Conservation (phyloP, 2,329 filamentous ascomycete genomes). For the Penicillium hordei region DNA sequence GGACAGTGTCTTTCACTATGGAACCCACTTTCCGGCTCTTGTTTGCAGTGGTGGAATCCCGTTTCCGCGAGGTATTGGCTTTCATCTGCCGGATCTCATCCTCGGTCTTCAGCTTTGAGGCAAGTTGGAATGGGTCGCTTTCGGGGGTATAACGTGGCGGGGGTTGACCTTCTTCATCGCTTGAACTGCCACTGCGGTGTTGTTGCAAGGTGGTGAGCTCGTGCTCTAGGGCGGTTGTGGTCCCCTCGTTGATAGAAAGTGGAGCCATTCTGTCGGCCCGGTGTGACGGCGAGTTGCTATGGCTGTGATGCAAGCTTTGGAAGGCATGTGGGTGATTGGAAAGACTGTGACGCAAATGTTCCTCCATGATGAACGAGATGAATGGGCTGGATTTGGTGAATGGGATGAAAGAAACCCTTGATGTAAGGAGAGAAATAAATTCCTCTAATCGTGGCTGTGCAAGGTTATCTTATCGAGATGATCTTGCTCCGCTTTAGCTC, state of each 20-base stretch:
- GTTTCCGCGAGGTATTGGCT: constrained; percentile 77
- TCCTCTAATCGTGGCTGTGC: not conserved
- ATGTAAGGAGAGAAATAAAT: constrained; percentile 8
- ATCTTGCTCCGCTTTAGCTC: not conserved
- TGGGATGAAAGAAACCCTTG: not conserved
- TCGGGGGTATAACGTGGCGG: constrained; percentile 60
- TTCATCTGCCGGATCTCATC: constrained; percentile 74
- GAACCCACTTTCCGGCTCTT: constrained; percentile 14
- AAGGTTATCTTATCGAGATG: not conserved
- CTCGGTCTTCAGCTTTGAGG: constrained; percentile 72
- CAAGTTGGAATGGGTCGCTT: constrained; percentile 79
- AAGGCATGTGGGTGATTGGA: constrained; percentile 31
- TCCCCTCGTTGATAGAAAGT: constrained; percentile 33
- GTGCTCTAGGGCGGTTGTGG: constrained; percentile 46
- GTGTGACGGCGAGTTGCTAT: constrained; percentile 23
- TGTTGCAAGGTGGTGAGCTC: constrained; percentile 22
- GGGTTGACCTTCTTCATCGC: constrained; percentile 48
- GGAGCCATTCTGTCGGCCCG: constrained; percentile 24
- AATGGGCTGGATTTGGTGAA: constrained; percentile 1
- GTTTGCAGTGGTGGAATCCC: constrained; percentile 34
- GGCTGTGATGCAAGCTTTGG: constrained; percentile 21
- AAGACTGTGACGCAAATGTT: constrained; percentile 31
- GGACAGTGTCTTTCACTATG: constrained; percentile 13
- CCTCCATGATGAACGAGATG: constrained; percentile 24
- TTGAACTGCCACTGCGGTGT: constrained; percentile 24